Base-by-base conservation (phyloP, 441 rosid species). In the Populus hybrid region DNA sequence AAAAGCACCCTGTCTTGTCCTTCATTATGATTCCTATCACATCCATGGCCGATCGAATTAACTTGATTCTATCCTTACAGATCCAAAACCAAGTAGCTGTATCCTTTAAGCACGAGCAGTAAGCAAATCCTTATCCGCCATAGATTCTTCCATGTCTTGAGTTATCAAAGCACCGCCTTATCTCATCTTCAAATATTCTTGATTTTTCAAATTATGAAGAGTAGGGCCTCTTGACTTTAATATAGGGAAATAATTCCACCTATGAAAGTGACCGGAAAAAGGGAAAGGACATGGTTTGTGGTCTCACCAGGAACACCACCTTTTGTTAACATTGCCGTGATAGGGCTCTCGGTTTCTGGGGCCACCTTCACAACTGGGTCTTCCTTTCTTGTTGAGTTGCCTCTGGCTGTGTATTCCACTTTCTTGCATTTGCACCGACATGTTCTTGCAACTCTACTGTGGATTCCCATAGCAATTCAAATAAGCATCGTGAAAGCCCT, bases 231-330 rank as follows among this genome's bases (percentile, higher is more conserved):
- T 21, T 0, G 26, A 74, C 42, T 26, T 40, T 18, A n/a, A n/a
- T 40, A 0, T 6, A 26, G 70, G 50, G 23, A 76, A 57, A 76
- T 34, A 59, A 38, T 69, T 69, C 20, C 46, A 50, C 1, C 23
- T 64, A 28, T 75, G 64, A 75, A 75, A 46, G 28, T 46, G 24
- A 46, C 53, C 14, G 36, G 66, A n/a, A 53, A 75, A 67, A 16
- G 4, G 8, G 35, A 57, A 64, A 59, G 28, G 50, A 69, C 59
- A 23, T 21, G 32, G 26, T 5, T 1, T 59, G 67, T 32, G 75
- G 75, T n/a, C 75, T 70, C 3, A 16, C 8, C 20, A 70, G 18
- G 57, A 59, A 34, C 68, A 21, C 35, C 12, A 26, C 74, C 65
- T 9, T 61, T 61, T 10, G 14, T 9, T 61, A 1, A 4, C 21